Evolutionary conservation across 345 rosid species (phyloP).

Genomic region (Pugionium dolabratum): DNA sequence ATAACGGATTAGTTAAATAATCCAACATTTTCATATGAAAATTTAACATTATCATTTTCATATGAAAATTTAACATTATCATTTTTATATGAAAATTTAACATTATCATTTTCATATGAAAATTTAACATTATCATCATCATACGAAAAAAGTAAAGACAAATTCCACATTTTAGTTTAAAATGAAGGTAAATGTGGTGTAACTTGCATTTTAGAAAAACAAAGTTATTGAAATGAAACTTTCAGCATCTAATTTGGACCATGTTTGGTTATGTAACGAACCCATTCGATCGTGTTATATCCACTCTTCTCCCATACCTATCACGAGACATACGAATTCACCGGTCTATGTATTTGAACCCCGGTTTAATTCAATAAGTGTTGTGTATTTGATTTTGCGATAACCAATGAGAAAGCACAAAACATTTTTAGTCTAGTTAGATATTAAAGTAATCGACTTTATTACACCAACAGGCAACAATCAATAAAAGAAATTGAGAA

Average conservation of each 20-base stretch:
- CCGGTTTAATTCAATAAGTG: constrained; percentile 8
- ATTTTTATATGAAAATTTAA: no score
- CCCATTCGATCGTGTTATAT: constrained; percentile 80
- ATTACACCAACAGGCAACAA: constrained; percentile 31
- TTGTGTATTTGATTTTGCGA: constrained; percentile 21
- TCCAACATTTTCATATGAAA: no score
- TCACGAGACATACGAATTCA: constrained; percentile 18
- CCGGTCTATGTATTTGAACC: not conserved
- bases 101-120: no score
- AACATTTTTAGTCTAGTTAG: constrained; percentile 30
- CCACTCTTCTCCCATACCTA: constrained; percentile 94
- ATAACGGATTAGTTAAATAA: no score
- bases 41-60: no score
- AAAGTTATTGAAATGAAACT: not conserved
- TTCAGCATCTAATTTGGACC: constrained; percentile 73
- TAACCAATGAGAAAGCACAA: constrained; percentile 25
- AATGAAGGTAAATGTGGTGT: not conserved
- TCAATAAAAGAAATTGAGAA: not conserved
- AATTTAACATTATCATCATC: no score
- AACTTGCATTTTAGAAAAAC: not conserved
- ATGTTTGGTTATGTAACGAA: constrained; percentile 73
- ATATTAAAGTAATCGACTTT: constrained; percentile 33
- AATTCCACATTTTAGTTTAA: no score
- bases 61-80: not conserved
- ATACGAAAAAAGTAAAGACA: no score